Conservation (phyloP, 768 basidiomycete genomes). For the Boletus speciosus region DNA sequence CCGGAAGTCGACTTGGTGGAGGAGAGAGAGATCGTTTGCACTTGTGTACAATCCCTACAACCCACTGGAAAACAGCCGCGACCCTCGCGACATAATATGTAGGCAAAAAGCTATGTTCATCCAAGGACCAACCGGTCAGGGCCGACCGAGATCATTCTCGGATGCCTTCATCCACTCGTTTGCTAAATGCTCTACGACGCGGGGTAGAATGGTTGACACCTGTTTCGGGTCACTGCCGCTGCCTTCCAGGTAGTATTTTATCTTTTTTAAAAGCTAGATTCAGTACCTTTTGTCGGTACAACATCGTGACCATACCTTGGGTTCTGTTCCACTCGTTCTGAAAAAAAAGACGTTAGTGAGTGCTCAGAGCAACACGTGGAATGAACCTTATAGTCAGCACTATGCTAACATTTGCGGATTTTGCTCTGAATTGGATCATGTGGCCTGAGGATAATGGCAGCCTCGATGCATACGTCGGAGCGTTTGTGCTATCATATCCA, state of each 20-base stretch:
- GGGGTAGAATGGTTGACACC: slow-evolving; percentile 49
- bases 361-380: neutral
- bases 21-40: neutral
- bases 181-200: slow-evolving; percentile 59
- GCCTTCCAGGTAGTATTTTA: slow-evolving; percentile 90
- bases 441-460: slow-evolving; percentile 75
- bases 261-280: slow-evolving; percentile 36
- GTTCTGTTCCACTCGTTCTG: slow-evolving; percentile 88
- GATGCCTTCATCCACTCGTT: slow-evolving; percentile 66
- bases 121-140: slow-evolving; percentile 14
- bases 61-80: neutral
- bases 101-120: neutral
- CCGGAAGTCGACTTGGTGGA: neutral
- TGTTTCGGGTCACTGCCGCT: slow-evolving; percentile 48
- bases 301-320: slow-evolving; percentile 55
- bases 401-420: slow-evolving; percentile 43
- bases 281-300: neutral
- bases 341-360: neutral
- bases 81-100: neutral
- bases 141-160: slow-evolving; percentile 43
- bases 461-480: slow-evolving; percentile 57
- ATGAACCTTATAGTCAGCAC: slow-evolving; percentile 68
- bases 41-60: neutral
- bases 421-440: slow-evolving; percentile 78
- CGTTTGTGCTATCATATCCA: slow-evolving; percentile 73